These are phyloP conservation scores for Saccharomycopsis amapae DNA, from an alignment of 805 yeast species.

Conservation along the genomic window DNA sequence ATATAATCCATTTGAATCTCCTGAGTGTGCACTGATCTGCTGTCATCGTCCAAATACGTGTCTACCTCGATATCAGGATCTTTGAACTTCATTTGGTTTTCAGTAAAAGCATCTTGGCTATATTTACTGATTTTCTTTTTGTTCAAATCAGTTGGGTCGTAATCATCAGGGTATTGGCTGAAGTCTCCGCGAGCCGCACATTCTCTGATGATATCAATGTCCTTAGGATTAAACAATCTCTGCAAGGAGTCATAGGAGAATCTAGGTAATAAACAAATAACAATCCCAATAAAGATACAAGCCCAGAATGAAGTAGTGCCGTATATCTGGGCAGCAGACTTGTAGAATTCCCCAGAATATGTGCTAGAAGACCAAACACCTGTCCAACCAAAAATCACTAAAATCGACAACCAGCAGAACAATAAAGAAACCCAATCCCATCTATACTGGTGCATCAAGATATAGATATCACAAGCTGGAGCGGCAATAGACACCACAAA, in stretches of 20 bases:
- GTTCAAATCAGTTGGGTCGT: slow-evolving; percentile 77
- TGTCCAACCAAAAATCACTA: slow-evolving; percentile 66
- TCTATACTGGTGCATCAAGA: slow-evolving; percentile 59
- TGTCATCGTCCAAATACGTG: background rate
- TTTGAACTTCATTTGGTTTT: background rate
- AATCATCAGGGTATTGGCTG: slow-evolving; percentile 54
- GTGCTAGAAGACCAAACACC: slow-evolving; percentile 65
- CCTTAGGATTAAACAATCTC: slow-evolving; percentile 52
- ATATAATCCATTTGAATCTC: slow-evolving; percentile 20
- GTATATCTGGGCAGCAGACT: slow-evolving; percentile 57
- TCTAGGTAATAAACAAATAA: slow-evolving; percentile 62
- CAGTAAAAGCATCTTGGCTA: slow-evolving; percentile 1
- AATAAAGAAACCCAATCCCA: slow-evolving; percentile 74
- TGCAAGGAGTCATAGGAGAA: slow-evolving; percentile 50
- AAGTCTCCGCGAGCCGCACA: slow-evolving; percentile 61
- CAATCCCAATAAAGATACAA: slow-evolving; percentile 52
- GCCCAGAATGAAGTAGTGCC: slow-evolving; percentile 66
- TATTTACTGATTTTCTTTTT: slow-evolving; percentile 47
- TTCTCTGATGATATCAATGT: slow-evolving; percentile 69
- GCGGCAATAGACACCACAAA: slow-evolving; percentile 61
- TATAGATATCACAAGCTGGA: slow-evolving; percentile 58
- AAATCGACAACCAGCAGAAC: slow-evolving; percentile 49
- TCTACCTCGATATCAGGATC: background rate
- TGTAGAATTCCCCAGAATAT: slow-evolving; percentile 53
- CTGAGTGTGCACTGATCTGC: slow-evolving; percentile 4